Conservation (phyloP, 768 basidiomycete species). For the Termitomyces sp. region DNA sequence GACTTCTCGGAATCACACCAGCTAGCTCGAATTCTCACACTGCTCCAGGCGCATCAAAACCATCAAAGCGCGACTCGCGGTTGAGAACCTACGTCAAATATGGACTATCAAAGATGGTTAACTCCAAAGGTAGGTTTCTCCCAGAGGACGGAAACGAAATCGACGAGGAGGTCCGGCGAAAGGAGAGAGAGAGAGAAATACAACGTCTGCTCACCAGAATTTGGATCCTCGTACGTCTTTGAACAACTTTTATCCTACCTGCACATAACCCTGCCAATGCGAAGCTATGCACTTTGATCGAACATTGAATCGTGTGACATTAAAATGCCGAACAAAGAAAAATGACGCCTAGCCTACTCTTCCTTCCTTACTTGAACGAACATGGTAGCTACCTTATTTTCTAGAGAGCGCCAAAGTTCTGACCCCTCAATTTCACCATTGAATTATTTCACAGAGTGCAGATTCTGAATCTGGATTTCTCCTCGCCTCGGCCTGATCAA, state of each 20-base stretch:
- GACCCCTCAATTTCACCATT: conserved; percentile 76
- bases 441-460: conserved; percentile 73
- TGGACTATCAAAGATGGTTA: conserved; percentile 95
- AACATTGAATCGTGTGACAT: conserved; percentile 52
- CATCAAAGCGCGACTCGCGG: conserved; percentile 70
- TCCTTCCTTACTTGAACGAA: conserved; percentile 62
- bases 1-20: conserved; percentile 58
- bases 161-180: conserved; percentile 69
- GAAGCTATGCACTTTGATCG: conserved; percentile 79
- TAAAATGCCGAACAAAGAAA: background rate
- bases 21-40: conserved; percentile 64
- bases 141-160: conserved; percentile 84
- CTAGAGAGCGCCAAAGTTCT: conserved; percentile 67
- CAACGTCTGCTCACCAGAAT: conserved; percentile 68
- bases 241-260: background rate
- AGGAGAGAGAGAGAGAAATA: conserved; percentile 80
- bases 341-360: conserved; percentile 45
- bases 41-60: conserved; percentile 28
- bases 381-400: conserved; percentile 62
- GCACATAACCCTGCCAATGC: conserved; percentile 1
- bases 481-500: conserved; percentile 52
- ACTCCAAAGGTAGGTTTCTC: conserved; percentile 94
- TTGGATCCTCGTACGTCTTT: conserved; percentile 63
- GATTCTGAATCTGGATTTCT: conserved; percentile 62
- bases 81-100: conserved; percentile 95